These are phyloP conservation scores for Colletotrichum zoysiae DNA, from an alignment of 2,329 filamentous ascomycete species.

Conservation along the genomic window DNA sequence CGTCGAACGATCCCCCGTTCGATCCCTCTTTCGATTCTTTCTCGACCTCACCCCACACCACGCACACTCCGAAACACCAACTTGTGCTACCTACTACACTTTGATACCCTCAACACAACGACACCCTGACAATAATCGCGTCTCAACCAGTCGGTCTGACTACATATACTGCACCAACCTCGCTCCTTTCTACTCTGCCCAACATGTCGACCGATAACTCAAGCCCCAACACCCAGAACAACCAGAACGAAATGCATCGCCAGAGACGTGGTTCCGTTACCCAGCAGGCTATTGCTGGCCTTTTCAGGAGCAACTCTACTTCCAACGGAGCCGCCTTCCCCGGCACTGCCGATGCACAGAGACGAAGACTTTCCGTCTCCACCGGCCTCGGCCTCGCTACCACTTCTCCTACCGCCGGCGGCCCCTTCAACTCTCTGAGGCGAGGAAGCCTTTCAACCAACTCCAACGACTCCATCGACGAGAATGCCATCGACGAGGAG, in stretches of 20 bases:
- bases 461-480: conserved; percentile 72
- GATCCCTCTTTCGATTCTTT: conserved; percentile 41
- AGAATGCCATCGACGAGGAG: conserved; percentile 79
- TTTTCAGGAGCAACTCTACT: conserved; percentile 70
- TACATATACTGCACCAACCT: conserved; percentile 27
- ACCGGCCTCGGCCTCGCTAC: conserved; percentile 82
- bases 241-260: conserved; percentile 44
- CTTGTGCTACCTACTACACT: conserved; percentile 4
- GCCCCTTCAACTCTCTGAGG: conserved; percentile 65
- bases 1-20: conserved; percentile 40
- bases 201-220: conserved; percentile 41
- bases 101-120: conserved; percentile 3
- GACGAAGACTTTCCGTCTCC: conserved; percentile 79
- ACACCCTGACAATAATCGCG: conserved; percentile 2
- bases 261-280: conserved; percentile 69
- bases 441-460: conserved; percentile 79
- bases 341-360: conserved; percentile 64
- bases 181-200: conserved; percentile 11
- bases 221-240: conserved; percentile 35
- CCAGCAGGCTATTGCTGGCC: conserved; percentile 67
- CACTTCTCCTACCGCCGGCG: conserved; percentile 70
- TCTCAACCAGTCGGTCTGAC: background rate
- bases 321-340: conserved; percentile 61
- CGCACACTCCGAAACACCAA: conserved; percentile 31
- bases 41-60: conserved; percentile 38